Conservation (phyloP, 148 eudicot species). For the Rhododendron vialii region DNA sequence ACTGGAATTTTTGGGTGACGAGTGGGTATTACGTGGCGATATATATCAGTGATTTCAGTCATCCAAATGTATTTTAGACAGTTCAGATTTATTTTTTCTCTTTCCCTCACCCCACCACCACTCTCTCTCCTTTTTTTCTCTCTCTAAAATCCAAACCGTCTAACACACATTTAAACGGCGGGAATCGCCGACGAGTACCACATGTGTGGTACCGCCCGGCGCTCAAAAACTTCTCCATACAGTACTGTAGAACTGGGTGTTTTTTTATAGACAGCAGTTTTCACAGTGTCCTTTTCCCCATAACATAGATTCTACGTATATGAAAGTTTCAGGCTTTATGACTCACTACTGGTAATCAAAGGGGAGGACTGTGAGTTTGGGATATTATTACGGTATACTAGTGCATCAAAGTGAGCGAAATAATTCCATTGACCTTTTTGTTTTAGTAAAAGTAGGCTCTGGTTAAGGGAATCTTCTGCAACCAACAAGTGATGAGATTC, state of each 20-base stretch:
- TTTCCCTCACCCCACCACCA: too few relatives aligned
- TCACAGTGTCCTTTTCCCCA: slow-evolving; percentile 10
- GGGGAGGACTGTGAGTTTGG: not conserved
- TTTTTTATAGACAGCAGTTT: not conserved
- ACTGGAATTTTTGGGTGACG: too few relatives aligned
- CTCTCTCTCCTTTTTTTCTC: too few relatives aligned
- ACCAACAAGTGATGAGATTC: slow-evolving; percentile 8
- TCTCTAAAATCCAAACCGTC: too few relatives aligned
- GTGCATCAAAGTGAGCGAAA: slow-evolving; percentile 17
- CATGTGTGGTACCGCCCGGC: too few relatives aligned
- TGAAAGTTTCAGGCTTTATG: not conserved
- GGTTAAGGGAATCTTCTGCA: slow-evolving; percentile 11
- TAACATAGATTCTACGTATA: not conserved
- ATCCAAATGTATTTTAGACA: too few relatives aligned
- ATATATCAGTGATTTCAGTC: fast-evolving
- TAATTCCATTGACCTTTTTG: not conserved
- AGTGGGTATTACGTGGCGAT: fast-evolving
- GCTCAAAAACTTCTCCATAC: not conserved
- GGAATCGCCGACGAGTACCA: too few relatives aligned
- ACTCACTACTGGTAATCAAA: not conserved
- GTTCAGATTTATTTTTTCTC: too few relatives aligned
- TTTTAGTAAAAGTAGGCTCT: slow-evolving; percentile 6
- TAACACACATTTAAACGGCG: too few relatives aligned
- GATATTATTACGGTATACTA: not conserved
- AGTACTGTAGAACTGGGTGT: slow-evolving; percentile 6